Conservation (phyloP, 805 yeast species). For the Yarrowia sp. region DNA sequence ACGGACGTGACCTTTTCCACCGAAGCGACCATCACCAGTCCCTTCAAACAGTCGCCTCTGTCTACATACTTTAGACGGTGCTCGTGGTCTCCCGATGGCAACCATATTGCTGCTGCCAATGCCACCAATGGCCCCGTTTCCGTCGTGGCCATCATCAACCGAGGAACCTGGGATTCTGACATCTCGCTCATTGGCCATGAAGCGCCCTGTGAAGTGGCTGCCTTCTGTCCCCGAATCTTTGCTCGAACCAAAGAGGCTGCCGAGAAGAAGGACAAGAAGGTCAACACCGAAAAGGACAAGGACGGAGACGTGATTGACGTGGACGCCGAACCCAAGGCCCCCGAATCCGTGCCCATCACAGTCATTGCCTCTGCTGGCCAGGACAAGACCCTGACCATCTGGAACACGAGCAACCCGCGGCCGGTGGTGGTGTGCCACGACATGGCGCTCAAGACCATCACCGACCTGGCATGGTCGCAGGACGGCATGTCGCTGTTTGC, state of each 20-base stretch:
- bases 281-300: slow-evolving; percentile 10
- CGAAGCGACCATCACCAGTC: slow-evolving; percentile 82
- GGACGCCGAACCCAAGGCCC: slow-evolving; percentile 44
- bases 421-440: slow-evolving; percentile 85
- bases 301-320: slow-evolving; percentile 42
- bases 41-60: slow-evolving; percentile 87
- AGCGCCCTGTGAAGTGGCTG: slow-evolving; percentile 70
- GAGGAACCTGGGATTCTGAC: slow-evolving; percentile 73
- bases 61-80: slow-evolving; percentile 82
- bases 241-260: slow-evolving; percentile 39
- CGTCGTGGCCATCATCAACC: slow-evolving; percentile 63
- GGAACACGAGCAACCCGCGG: slow-evolving; percentile 79
- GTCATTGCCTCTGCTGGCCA: slow-evolving; percentile 96
- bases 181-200: slow-evolving; percentile 72
- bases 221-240: slow-evolving; percentile 58
- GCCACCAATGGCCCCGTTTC: slow-evolving; percentile 72
- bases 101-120: slow-evolving; percentile 70
- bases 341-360: slow-evolving; percentile 57
- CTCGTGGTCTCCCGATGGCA: slow-evolving; percentile 83
- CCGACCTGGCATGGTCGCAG: slow-evolving; percentile 90
- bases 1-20: slow-evolving; percentile 80
- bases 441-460: slow-evolving; percentile 75
- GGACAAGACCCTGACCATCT: slow-evolving; percentile 83
- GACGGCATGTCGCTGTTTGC: slow-evolving; percentile 76
- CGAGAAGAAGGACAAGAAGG: slow-evolving; percentile 14